Percentiles rank a stretch among this genome's conserved stretches.
Conservation (phyloP, 768 basidiomycete species). For the Leucocoprinus sp. region DNA sequence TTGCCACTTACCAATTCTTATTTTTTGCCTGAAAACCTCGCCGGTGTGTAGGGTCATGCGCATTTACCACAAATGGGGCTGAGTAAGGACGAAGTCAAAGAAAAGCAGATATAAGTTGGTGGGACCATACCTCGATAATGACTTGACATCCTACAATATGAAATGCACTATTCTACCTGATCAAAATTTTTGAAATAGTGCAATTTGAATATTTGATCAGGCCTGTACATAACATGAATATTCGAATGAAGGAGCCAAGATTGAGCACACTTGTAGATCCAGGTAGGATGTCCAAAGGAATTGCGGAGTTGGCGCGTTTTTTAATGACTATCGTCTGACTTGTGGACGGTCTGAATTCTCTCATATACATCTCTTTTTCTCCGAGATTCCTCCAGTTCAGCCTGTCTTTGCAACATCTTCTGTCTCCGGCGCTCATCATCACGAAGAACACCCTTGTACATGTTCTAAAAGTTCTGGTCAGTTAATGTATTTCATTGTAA, state of each 20-base stretch:
- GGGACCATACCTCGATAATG: background rate
- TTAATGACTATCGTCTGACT: background rate
- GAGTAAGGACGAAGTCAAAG: too few species aligned
- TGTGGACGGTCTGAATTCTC: conserved; percentile 32
- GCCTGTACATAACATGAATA: background rate
- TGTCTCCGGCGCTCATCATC: conserved; percentile 77
- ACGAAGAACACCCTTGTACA: conserved; percentile 85
- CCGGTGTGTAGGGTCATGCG: conserved; percentile 39
- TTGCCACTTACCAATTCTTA: too few species aligned
- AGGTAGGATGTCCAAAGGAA: too few species aligned
- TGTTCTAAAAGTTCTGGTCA: conserved; percentile 44
- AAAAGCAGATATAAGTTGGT: too few species aligned
- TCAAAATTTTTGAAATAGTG: conserved; percentile 1
- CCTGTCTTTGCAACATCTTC: conserved; percentile 62
- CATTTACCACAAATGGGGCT: too few species aligned
- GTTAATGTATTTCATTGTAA: background rate
- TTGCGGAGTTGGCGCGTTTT: background rate
- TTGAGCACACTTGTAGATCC: too few species aligned
- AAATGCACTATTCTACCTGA: background rate
- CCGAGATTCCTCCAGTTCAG: conserved; percentile 51
- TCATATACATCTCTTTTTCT: conserved; percentile 64
- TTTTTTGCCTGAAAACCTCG: conserved; percentile 38
- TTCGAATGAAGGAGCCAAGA: background rate
- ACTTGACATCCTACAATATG: background rate
- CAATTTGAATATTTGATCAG: conserved; percentile 2